phyloP scores from a whole-genome alignment of 2,329 filamentous ascomycete species.

The Helicocarpus griseus region DNA sequence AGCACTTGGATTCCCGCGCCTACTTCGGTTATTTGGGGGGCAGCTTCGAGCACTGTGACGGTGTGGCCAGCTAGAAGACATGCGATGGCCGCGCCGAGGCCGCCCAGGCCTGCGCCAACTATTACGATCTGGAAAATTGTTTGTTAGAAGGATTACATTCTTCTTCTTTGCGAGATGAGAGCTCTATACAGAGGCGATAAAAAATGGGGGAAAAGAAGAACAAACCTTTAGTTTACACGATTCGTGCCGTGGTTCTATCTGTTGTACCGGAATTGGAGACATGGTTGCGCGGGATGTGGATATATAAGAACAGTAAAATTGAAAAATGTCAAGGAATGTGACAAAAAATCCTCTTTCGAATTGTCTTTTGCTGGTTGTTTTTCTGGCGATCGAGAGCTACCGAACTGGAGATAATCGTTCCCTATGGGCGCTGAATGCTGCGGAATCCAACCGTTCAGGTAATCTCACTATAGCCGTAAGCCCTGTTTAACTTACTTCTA shows the following conservation, averaged over 20 bases:
- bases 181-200: neutral
- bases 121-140: constrained; percentile 10
- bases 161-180: neutral
- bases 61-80: constrained; percentile 13
- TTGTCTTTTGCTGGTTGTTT: no score
- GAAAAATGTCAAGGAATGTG: neutral
- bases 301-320: neutral
- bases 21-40: constrained; percentile 30
- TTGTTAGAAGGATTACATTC: constrained; percentile 1
- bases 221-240: constrained; percentile 2
- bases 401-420: no score
- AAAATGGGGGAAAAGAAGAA: neutral
- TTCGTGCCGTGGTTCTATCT: constrained; percentile 2
- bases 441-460: no score
- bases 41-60: constrained; percentile 27
- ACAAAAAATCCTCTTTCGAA: no score
- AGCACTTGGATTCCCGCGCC: constrained; percentile 27
- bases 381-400: no score
- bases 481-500: no score
- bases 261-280: constrained; percentile 1
- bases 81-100: constrained; percentile 15
- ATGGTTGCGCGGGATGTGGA: neutral
- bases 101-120: constrained; percentile 17
- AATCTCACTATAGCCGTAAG: no score
- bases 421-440: no score